Conservation (phyloP, 2,329 filamentous ascomycete genomes). For the Coccinonectria pachysandricola region DNA sequence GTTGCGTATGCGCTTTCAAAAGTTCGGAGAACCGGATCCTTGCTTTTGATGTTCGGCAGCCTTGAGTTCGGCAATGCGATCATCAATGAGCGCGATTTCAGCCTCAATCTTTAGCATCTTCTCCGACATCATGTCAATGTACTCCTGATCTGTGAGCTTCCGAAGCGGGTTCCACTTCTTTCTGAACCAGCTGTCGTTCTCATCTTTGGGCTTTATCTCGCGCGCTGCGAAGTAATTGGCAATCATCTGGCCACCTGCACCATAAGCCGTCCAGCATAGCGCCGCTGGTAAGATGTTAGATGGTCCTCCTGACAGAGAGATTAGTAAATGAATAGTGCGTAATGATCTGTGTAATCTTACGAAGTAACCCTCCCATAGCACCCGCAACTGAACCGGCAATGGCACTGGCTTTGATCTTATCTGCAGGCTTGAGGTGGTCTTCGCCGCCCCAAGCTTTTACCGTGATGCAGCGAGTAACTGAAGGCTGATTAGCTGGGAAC, state of each 20-base stretch:
- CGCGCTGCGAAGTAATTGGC: slow-evolving; percentile 21
- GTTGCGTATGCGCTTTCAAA: too few relatives aligned
- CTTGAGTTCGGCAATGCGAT: slow-evolving; percentile 47
- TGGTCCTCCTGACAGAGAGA: slow-evolving; percentile 43
- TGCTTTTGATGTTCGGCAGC: slow-evolving; percentile 6
- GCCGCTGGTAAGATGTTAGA: slow-evolving; percentile 42
- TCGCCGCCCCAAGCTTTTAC: slow-evolving; percentile 39
- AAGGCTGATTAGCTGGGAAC: slow-evolving; percentile 5
- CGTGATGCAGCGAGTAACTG: slow-evolving; percentile 39
- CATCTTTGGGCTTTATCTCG: slow-evolving; percentile 24
- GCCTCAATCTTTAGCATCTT: slow-evolving; percentile 62
- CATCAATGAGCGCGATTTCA: slow-evolving; percentile 69
- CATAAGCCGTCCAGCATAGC: slow-evolving; percentile 35
- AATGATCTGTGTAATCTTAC: too few relatives aligned
- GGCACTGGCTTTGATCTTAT: slow-evolving; percentile 58
- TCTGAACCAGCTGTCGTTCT: slow-evolving; percentile 33
- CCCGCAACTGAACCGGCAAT: slow-evolving; percentile 62
- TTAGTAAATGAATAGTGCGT: too few relatives aligned
- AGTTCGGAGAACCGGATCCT: too few relatives aligned
- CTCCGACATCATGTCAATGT: slow-evolving; percentile 58
- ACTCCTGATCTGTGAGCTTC: slow-evolving; percentile 61
- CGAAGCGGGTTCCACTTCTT: slow-evolving; percentile 64
- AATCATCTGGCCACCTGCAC: slow-evolving; percentile 29
- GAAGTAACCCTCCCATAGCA: slow-evolving; percentile 44
- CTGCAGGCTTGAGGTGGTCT: slow-evolving; percentile 41